A percentile compares a stretch with the other conserved stretches of the same genome.
phyloP scores from a whole-genome alignment of 768 basidiomycete species.

The Pulveroboletus sp. region DNA sequence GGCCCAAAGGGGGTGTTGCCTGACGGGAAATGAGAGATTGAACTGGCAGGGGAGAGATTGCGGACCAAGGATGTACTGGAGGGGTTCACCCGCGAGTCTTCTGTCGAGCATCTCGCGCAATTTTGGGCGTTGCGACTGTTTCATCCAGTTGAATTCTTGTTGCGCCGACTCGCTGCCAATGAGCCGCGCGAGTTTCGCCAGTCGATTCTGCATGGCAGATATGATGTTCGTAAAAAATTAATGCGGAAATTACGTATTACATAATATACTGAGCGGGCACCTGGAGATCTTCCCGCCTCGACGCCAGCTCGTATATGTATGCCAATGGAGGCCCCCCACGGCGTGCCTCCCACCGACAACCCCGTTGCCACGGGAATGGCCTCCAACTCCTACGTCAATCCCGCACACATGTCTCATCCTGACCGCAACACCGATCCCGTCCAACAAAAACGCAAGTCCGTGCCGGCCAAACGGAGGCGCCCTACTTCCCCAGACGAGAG shows the following conservation, averaged over 20 bases:
- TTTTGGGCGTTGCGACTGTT: constrained; percentile 15
- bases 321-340: constrained; percentile 7
- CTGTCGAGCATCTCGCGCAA: constrained; percentile 49
- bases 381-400: constrained; percentile 37
- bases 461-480: constrained; percentile 55
- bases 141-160: constrained; percentile 51
- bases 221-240: background rate
- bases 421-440: constrained; percentile 27
- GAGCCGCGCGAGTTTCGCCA: constrained; percentile 29
- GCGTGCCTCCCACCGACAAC: constrained; percentile 1
- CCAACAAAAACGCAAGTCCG: constrained; percentile 38
- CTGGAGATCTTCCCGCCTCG: constrained; percentile 10
- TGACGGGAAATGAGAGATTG: background rate
- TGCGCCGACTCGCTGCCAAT: constrained; percentile 36
- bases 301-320: constrained; percentile 12
- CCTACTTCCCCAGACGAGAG: constrained; percentile 56
- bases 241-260: constrained; percentile 11
- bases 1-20: constrained; percentile 89
- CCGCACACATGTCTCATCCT: constrained; percentile 36
- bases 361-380: constrained; percentile 9
- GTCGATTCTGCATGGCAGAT: constrained; percentile 13
- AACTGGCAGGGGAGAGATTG: background rate
- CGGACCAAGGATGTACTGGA: constrained; percentile 88
- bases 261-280: constrained; percentile 8
- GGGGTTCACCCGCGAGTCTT: constrained; percentile 66